A percentile compares a stretch with the other conserved stretches of the same genome.
Conservation (phyloP, 805 yeast species). For the Hanseniaspora jakobsenii region DNA sequence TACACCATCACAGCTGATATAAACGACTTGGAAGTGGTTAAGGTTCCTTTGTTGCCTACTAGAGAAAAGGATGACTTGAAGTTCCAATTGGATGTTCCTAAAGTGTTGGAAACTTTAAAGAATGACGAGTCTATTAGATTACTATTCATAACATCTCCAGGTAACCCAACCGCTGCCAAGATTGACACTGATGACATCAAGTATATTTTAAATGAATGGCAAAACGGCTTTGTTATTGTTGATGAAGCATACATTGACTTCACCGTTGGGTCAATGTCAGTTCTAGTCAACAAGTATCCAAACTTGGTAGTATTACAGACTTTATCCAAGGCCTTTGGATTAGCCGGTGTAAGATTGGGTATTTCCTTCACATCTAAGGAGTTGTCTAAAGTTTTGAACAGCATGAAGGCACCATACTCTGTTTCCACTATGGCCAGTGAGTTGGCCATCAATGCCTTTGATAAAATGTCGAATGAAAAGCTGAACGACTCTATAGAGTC, state of each 20-base stretch:
- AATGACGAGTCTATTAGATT: conserved; percentile 57
- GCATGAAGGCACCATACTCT: conserved; percentile 94
- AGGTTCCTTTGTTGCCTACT: conserved; percentile 45
- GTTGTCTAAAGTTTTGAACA: conserved; percentile 58
- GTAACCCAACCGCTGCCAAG: conserved; percentile 81
- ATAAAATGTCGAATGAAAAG: conserved; percentile 39
- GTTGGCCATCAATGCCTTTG: conserved; percentile 63
- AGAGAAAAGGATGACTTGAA: conserved; percentile 36
- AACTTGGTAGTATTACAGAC: conserved; percentile 85
- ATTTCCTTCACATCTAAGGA: conserved; percentile 53
- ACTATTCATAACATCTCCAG: conserved; percentile 84
- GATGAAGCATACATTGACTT: conserved; percentile 97
- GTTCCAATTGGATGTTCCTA: conserved; percentile 52
- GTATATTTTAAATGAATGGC: conserved; percentile 36
- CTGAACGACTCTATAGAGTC: conserved; percentile 46
- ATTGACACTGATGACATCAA: conserved; percentile 40
- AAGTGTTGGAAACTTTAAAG: conserved; percentile 39
- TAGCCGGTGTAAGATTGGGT: conserved; percentile 90
- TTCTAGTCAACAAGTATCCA: conserved; percentile 69
- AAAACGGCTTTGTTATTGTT: conserved; percentile 71
- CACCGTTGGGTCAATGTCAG: conserved; percentile 55
- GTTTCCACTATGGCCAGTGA: conserved; percentile 70
- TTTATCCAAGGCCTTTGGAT: conserved; percentile 85
- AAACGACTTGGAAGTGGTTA: conserved; percentile 69
- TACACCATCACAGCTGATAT: conserved; percentile 81